Base-by-base conservation (phyloP, 352 stramenopile species). In the Globisporangium nodosum region DNA sequence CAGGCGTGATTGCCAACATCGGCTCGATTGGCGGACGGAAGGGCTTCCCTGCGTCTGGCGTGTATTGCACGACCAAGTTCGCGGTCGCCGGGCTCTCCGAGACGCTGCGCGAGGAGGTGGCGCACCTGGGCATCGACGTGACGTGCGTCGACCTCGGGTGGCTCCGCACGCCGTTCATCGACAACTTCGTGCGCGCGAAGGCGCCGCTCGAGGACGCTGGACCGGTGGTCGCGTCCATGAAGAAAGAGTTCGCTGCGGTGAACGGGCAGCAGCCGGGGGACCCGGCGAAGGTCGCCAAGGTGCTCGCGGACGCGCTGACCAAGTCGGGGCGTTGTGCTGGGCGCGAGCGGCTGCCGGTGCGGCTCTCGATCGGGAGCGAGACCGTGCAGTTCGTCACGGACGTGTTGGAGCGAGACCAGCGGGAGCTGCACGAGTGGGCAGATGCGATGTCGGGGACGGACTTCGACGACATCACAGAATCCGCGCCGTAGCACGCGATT, bases 21-120 rank as follows among this genome's bases (percentile, higher is more conserved):
- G 24, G 24, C 24, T 27, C 24, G 24, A 27, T 27, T 27, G 24
- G 24, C 24, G 24, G 24, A 1, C 24, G 24, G 24, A 27, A 27
- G 24, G 24, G 61, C 1, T 64, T 69, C 37, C 68, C 68, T 2
- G 60, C 60, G 21, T 68, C 65, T 37, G 68, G 70, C n/a, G 45
- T 75, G 49, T 79, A 82, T 52, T 62, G 60, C 12, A 69, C 68
- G 3, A 75, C 65, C 60, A 79, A 76, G 51, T 79, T 76, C 30
- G 68, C 71, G 30, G 70, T 79, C 37, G 67, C 70, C 11, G 70
- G 63, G 1, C 60, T 76, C 49, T 64, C 71, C 6, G 42, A 73
- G 58, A 62, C 68, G 18, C 58, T 79, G 18, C 66, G 66, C 12
- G 66, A 66, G 11, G 66, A 76, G 31, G 60, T 79, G 33, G 65